These are phyloP conservation scores for Protomyces lactucae-debilis DNA, from an alignment of 1,139 yeast genomes.

Conservation along the genomic window DNA sequence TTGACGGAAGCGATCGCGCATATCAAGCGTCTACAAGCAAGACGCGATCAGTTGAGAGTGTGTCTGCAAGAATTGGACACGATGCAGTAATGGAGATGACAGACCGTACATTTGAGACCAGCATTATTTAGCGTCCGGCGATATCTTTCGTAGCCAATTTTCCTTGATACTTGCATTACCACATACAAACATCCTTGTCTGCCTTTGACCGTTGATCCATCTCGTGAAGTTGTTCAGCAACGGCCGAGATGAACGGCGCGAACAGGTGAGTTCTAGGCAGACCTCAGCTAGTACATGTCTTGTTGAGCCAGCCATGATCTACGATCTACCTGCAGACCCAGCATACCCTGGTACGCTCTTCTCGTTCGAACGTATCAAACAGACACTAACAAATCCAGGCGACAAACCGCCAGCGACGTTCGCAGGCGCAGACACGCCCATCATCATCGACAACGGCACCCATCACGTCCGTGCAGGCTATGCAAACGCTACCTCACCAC, in stretches of 20 bases:
- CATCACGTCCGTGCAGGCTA: conserved; percentile 56
- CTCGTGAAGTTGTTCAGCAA: neutral
- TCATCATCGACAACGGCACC: conserved; percentile 30
- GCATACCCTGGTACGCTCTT: neutral
- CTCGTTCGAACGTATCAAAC: neutral
- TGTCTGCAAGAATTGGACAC: neutral
- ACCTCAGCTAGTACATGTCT: neutral
- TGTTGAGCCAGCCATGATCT: neutral
- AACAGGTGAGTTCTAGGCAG: neutral
- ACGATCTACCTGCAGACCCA: neutral
- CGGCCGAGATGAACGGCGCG: too few relatives aligned
- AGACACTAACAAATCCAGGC: neutral
- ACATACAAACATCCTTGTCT: neutral
- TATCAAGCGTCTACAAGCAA: neutral
- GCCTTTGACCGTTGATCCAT: neutral
- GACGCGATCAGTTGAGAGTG: neutral
- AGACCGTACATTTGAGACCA: too few relatives aligned
- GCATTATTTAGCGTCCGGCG: neutral
- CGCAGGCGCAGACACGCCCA: conserved; percentile 25
- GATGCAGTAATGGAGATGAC: neutral
- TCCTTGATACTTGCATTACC: neutral
- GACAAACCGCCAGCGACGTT: neutral
- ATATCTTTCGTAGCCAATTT: neutral
- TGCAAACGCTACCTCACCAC: conserved; percentile 51
- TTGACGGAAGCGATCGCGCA: neutral